phyloP scores from a whole-genome alignment of 768 basidiomycete genomes.

The Amanita fuliginea region DNA sequence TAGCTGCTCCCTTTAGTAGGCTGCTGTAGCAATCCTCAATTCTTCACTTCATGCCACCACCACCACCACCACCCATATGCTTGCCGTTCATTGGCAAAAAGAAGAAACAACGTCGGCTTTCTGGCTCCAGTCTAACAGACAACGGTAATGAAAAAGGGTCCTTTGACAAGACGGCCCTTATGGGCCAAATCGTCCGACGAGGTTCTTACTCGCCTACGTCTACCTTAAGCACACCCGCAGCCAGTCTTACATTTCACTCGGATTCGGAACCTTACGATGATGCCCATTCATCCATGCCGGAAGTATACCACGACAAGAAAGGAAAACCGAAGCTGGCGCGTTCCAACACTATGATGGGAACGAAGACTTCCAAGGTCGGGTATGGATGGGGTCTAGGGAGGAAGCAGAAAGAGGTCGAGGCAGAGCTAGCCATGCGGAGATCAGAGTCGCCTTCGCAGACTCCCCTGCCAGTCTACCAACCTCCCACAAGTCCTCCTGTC shows the following conservation, averaged over 20 bases:
- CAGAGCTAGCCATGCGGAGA: constrained; percentile 20
- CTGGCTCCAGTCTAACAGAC: constrained; percentile 30
- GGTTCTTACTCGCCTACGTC: constrained; percentile 34
- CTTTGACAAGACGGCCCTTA: not conserved
- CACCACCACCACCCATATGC: constrained; percentile 49
- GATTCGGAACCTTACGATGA: constrained; percentile 56
- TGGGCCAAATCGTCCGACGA: constrained; percentile 23
- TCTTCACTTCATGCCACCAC: constrained; percentile 38
- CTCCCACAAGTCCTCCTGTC: constrained; percentile 12
- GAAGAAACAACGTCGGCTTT: constrained; percentile 34
- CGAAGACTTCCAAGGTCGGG: constrained; percentile 56
- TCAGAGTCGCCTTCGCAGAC: constrained; percentile 5
- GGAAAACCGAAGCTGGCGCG: constrained; percentile 33
- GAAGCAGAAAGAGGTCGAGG: constrained; percentile 31
- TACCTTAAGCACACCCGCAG: constrained; percentile 28
- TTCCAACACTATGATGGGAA: constrained; percentile 45
- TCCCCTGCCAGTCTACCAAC: constrained; percentile 11
- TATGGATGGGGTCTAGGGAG: constrained; percentile 63
- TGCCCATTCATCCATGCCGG: constrained; percentile 22
- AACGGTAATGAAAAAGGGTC: constrained; percentile 10
- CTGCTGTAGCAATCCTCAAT: constrained; percentile 16
- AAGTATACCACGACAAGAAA: constrained; percentile 23
- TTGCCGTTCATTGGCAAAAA: constrained; percentile 47
- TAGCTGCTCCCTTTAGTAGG: not conserved
- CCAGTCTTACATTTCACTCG: constrained; percentile 44